Conservation (phyloP, 192 early-diverging fungal genomes). For the Jimgerdemannia flammicorona region DNA sequence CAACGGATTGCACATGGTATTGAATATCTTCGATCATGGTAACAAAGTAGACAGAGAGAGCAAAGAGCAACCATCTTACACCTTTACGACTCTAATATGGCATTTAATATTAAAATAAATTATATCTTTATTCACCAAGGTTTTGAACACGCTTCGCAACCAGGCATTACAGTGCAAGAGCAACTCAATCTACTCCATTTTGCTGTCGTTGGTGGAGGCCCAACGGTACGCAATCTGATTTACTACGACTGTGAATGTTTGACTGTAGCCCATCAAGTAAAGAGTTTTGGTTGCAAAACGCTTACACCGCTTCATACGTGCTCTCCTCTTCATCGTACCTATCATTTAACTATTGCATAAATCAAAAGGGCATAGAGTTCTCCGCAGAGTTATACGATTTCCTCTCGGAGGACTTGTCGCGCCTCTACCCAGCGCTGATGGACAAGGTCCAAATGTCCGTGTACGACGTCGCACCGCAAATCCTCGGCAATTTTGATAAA, state of each 20-base stretch:
- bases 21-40: background rate
- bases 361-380: constrained; percentile 57
- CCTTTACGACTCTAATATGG: no score
- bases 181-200: constrained; percentile 69
- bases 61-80: no score
- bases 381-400: constrained; percentile 80
- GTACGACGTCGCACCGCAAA: constrained; percentile 76
- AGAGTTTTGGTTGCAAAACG: background rate
- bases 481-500: constrained; percentile 74
- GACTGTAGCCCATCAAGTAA: background rate
- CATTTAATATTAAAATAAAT: background rate
- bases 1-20: background rate
- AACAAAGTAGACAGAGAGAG: no score
- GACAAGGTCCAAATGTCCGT: constrained; percentile 45
- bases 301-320: background rate
- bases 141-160: constrained; percentile 74
- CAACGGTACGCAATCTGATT: constrained; percentile 48
- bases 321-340: background rate
- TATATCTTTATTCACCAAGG: constrained; percentile 14
- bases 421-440: constrained; percentile 69
- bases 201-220: constrained; percentile 85
- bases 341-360: no score
- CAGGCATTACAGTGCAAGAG: constrained; percentile 58
- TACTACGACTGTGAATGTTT: background rate
- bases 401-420: constrained; percentile 73